A percentile compares a stretch with the other conserved stretches of the same genome.
These are phyloP conservation scores for Fusarium austroafricanum DNA, from an alignment of 2,329 filamentous ascomycete genomes.

Conservation along the genomic window DNA sequence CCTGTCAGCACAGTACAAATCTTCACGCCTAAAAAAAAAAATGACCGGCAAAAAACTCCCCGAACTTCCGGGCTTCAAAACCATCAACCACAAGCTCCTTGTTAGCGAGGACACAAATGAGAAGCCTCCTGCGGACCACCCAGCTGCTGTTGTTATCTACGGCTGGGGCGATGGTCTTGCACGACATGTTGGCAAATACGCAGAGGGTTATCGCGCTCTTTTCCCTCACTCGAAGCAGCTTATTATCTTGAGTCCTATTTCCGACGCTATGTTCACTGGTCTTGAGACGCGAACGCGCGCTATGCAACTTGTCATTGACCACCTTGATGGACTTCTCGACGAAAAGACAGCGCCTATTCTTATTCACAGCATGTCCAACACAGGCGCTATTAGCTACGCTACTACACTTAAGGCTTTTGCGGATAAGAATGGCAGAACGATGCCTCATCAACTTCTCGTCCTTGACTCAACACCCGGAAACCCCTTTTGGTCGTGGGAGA, in stretches of 20 bases:
- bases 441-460: slow-evolving; percentile 62
- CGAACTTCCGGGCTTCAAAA: slow-evolving; percentile 55
- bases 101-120: slow-evolving; percentile 52
- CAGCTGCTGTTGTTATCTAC: slow-evolving; percentile 63
- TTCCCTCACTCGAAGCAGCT: slow-evolving; percentile 64
- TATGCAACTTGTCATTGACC: slow-evolving; percentile 60
- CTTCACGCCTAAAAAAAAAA: neutral
- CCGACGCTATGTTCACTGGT: slow-evolving; percentile 58
- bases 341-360: slow-evolving; percentile 53
- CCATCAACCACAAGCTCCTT: slow-evolving; percentile 61
- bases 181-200: slow-evolving; percentile 67
- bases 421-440: slow-evolving; percentile 49
- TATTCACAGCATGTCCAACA: slow-evolving; percentile 68
- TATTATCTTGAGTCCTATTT: slow-evolving; percentile 62
- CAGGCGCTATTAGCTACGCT: slow-evolving; percentile 65
- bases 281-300: slow-evolving; percentile 57
- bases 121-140: slow-evolving; percentile 46
- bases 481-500: slow-evolving; percentile 54
- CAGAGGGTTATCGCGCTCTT: slow-evolving; percentile 61
- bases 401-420: slow-evolving; percentile 61
- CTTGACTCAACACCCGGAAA: slow-evolving; percentile 66
- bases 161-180: slow-evolving; percentile 68
- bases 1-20: neutral
- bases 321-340: slow-evolving; percentile 26
- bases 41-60: slow-evolving; percentile 40